Evolutionary conservation across 169 alveolate genomes (phyloP).

Genomic region (Cyclospora cayetanensis): DNA sequence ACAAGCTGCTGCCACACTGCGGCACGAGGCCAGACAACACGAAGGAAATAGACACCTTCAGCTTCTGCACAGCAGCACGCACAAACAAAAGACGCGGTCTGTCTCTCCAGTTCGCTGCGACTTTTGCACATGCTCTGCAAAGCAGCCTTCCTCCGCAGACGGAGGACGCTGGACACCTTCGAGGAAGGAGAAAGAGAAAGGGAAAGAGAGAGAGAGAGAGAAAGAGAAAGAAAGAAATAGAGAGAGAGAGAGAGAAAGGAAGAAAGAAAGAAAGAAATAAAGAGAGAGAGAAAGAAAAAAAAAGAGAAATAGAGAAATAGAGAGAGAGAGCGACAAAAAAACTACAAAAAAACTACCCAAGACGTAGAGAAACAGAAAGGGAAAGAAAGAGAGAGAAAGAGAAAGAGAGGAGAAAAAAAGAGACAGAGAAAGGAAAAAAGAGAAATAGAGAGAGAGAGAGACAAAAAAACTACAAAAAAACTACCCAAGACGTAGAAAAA

Average conservation of each 20-base stretch:
- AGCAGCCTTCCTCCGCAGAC: too few species aligned
- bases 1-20: neutral
- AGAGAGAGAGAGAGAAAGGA: neutral
- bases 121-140: too few species aligned
- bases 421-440: neutral
- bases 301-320: neutral
- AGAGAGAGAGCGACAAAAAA: neutral
- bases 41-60: neutral
- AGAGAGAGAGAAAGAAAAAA: neutral
- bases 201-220: neutral
- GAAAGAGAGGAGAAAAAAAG: neutral
- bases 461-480: neutral
- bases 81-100: neutral
- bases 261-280: neutral
- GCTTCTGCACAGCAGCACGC: conserved; percentile 9
- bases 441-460: neutral
- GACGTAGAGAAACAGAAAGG: neutral
- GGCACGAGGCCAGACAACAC: neutral
- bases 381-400: neutral
- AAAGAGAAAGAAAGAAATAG: neutral
- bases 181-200: neutral
- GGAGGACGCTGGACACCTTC: too few species aligned
- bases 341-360: neutral
- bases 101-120: neutral
- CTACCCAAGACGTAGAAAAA: neutral